Evolutionary conservation across 176 grass and related monocot genomes (phyloP).

Genomic region (Echinochloa phyllopogon): DNA sequence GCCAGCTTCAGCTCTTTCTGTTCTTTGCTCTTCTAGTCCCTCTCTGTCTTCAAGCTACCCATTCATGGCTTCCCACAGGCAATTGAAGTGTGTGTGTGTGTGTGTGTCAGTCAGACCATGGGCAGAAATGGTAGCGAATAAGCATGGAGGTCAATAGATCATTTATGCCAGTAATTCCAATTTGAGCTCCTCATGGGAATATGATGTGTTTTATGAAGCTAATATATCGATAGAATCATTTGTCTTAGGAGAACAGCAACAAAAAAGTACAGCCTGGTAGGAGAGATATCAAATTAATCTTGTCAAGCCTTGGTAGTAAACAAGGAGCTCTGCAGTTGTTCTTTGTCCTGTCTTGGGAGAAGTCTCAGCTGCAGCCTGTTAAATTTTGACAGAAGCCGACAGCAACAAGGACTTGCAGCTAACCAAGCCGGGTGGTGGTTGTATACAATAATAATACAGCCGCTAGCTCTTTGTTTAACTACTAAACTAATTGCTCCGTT

Average conservation of each 20-base stretch:
- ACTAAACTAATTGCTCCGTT: background rate
- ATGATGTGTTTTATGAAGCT: background rate
- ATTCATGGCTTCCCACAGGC: background rate
- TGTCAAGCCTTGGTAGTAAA: constrained; percentile 1
- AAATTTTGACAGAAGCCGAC: constrained; percentile 10
- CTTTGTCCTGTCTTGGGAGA: constrained; percentile 25
- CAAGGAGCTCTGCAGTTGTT: constrained; percentile 23
- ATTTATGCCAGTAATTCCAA: background rate
- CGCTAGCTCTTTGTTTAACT: constrained; percentile 8
- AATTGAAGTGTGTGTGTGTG: background rate
- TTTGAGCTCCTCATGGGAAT: background rate
- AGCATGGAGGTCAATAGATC: background rate
- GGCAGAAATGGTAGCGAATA: background rate
- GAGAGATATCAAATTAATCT: background rate
- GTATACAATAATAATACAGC: constrained; percentile 20
- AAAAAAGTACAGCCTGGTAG: background rate
- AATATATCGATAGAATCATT: background rate
- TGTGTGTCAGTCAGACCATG: background rate
- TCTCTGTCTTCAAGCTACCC: background rate
- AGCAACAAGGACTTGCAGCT: constrained; percentile 10
- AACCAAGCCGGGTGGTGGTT: background rate
- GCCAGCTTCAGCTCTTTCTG: background rate
- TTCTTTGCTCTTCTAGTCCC: background rate
- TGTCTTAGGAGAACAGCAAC: constrained; percentile 14
- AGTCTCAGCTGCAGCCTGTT: constrained; percentile 17